Evolutionary conservation across 164 flowering plant genomes (phyloP), one percentile per base, ranked within the genome.

Genomic region (Berberis vulgaris): DNA sequence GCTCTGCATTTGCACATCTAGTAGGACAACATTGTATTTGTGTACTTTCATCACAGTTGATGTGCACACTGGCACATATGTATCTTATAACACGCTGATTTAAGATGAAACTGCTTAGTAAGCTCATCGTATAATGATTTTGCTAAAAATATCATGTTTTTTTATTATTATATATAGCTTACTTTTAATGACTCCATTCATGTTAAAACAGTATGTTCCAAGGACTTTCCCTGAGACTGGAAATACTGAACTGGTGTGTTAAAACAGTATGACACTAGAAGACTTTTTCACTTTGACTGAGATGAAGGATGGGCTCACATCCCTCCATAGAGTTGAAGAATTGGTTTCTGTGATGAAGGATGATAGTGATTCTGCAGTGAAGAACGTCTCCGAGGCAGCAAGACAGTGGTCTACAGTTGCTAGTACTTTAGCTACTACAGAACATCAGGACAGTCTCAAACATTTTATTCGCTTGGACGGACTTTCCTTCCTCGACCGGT

Each of bases 391-490:
- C 62, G 97, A 93, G 65, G 79, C 91, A 57, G 78, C 85, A 54
- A 79, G 91, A 66, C 95, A 91, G 67, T 89, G 96, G 92, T 75
- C 84, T 63, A 78, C 91, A 71, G 91, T 89, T 74, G 95, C 96
- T 65, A 81, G 83, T 65, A 78, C 79, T 40, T 73, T 94, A 67
- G 82, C 84, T 57, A 84, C 89, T 44, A 86, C 95, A 43, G 86
- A 81, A 47, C 83, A 83, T 65, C 76, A 73, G 63, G 84, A 84
- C 41, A 91, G 88, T 73, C 95, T 94, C 65, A 80, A 82, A 74
- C 87, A 72, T 69, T 93, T 93, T 75, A 62, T 88, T 71, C 80
- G 79, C n/a, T 66, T 87, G 70, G 89, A 78, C 59, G 97, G 98
- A 45, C 83, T 93, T 44, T 62, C 49, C 58, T 83, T 78, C 64